Evolutionary conservation across 352 stramenopile genomes (phyloP), one percentile per base, ranked within the genome.

Genomic region (Pythium volutum): DNA sequence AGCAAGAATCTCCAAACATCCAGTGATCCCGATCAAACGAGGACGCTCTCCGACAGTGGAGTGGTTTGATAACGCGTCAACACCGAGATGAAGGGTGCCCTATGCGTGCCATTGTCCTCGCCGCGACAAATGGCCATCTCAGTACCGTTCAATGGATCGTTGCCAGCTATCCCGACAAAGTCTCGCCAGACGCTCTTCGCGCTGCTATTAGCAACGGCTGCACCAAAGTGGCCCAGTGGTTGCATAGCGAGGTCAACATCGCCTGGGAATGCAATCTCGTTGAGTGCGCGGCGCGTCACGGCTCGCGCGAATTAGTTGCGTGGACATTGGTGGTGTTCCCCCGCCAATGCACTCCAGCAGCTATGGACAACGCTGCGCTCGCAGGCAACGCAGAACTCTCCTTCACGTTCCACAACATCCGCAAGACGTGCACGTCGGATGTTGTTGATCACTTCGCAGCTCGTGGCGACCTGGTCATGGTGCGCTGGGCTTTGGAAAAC

Each of bases 381-480:
- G 2, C 1, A n/a, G 48, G 48, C 16, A 27, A 55, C 29, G 3
- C 1, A 23, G 48, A 55, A 7, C 3, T 43, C n/a, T 43, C 45
- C 48, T 31, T 22, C 31, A 16, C 1, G 20, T 27, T 55, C n/a
- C 48, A 55, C 20, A 3, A 29, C 31, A 3, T 7, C 4, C 20
- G 27, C 48, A 22, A 42, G 1, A 1, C 31, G 16, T 55, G 47
- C 29, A 55, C 48, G 29, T 27, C 48, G 7, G 27, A 27, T 16
- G 48, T 18, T 1, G 10, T 55, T 16, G 48, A 55, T 20, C 41
- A 53, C n/a, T 55, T 55, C 22, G 48, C 48, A 7, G 29, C 48
- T 18, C 48, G 48, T 29, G 31, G 48, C 16, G 48, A 55, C 8
- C 9, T 45, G 5, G 5, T 4, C 4, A 55, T 55, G 48, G 16